Base-by-base conservation (phyloP, 208 protist species). In the Tritrichomonas foetus region DNA sequence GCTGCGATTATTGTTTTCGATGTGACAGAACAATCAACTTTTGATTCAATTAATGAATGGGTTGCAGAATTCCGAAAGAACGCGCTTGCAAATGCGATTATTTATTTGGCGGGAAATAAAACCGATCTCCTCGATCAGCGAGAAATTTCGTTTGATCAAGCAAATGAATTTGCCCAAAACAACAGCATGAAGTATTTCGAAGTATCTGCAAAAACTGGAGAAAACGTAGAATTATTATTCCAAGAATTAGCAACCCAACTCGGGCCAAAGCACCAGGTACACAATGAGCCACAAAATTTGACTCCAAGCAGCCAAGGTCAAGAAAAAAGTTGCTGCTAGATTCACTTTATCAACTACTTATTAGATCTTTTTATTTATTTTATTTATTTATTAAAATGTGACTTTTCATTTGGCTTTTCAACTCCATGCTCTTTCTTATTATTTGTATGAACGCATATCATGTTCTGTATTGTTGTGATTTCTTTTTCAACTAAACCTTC, bases 21-120 rank as follows among this genome's bases (percentile, higher is more conserved):
- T 49, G 33, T 93, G 0, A 93, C 89, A 39, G 57, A 93, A 22
- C 27, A 11, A 33, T 25, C 20, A n/a, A 57, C 89, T 1, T 93
- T 93, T 49, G 89, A 93, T 57, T 33, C 50, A 1, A 50, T 93
- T 66, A 25, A 64, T 72, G 49, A 49, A 50, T 93, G 89, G 89
- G 36, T 93, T 47, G 41, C 33, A 8, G n/a, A 69, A 3, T 72
- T 93, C 16, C 50, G 33, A 33, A 36, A 93, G 3, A 72, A 72
- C 41, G 55, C 89, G n/a, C 50, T 33, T 16, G 33, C 36, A 74
- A 72, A 93, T 72, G 89, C 57, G 3, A 33, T 55, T 44, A 44
- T 72, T 57, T 93, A 72, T 72, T 33, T 93, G 1, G 89, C 44
- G 5, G 89, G 89, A 72, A 93, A 93, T 74, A 93, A 93, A 22